Base-by-base conservation (phyloP, 176 grass and related monocot genomes). In the Triticum urartu region DNA sequence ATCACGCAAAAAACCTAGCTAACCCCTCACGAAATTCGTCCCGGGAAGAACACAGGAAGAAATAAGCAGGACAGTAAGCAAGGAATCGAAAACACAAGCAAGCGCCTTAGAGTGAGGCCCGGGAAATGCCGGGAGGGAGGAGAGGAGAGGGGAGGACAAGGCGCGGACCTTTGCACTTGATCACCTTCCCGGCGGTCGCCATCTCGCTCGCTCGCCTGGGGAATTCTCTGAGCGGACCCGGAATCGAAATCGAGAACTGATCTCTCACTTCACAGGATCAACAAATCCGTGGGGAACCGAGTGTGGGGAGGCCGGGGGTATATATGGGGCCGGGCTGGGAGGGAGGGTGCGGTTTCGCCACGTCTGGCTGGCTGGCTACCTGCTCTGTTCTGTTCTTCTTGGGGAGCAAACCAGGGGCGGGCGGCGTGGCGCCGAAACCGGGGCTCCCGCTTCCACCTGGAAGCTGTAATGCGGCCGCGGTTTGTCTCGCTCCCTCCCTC, bases 151-250 rank as follows among this genome's bases (percentile, higher is more conserved):
- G 1, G 6, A 15, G 7, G 64, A 59, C n/a, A 21, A 68, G 67
- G 56, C 35, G 88, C 80, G 22, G 83, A 97, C 95, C 95, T 92
- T 81, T 94, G 89, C 95, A 93, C 84, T 94, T 94, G 84, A 97
- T 94, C 48, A 92, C 92, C 84, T 97, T 81, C 62, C 92, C 92
- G 13, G 66, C 86, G 2, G 90, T 97, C 85, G 86, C 62, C 92
- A 97, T 94, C 59, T 18, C 11, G 36, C 33, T 18, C 10, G 35
- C 32, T 59, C 65, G 11, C 50, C 13, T 50, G 8, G 15, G 14
- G n/a, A 14, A 68, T 5, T 33, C 22, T 58, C 18, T 59, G 15
- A 30, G 28, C 28, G 28, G 0, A 1, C 24, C 73, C 20, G 50
- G 33, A 66, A 33, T 6, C 14, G 62, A 72, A 62, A 15, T 3